Conservation (phyloP, 169 alveolate species). For the Plasmodium relictum region DNA sequence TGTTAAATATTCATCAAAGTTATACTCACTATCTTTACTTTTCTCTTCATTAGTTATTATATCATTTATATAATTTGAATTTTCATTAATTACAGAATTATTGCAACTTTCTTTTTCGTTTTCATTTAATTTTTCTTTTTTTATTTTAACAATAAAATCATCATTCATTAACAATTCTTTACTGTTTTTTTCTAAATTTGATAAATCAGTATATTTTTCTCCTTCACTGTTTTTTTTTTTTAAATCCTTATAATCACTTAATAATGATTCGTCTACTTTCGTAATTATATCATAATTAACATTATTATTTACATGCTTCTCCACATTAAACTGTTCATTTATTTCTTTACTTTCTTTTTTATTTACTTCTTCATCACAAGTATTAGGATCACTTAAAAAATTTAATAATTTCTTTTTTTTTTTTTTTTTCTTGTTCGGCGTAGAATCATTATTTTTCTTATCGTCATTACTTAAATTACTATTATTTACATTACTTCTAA, state of each 20-base stretch:
- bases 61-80: not conserved
- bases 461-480: constrained; percentile 10
- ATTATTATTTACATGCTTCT: constrained; percentile 5
- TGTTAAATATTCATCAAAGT: constrained; percentile 50
- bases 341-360: constrained; percentile 1
- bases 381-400: constrained; percentile 18
- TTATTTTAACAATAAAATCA: constrained; percentile 61
- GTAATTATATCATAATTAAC: constrained; percentile 25
- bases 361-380: constrained; percentile 1
- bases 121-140: not conserved
- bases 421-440: not conserved
- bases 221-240: constrained; percentile 14
- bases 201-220: not conserved
- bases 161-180: constrained; percentile 67
- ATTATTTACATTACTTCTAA: constrained; percentile 20
- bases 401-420: constrained; percentile 11
- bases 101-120: not conserved
- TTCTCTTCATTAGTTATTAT: constrained; percentile 6
- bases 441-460: not conserved
- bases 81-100: not conserved
- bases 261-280: constrained; percentile 39
- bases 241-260: constrained; percentile 31
- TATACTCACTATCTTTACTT: constrained; percentile 10
- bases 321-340: not conserved
- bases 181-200: constrained; percentile 29